A percentile compares a stretch with the other conserved stretches of the same genome.
Evolutionary conservation across 2,329 filamentous ascomycete genomes (phyloP).

Genomic region (Sporothrix globosa): DNA sequence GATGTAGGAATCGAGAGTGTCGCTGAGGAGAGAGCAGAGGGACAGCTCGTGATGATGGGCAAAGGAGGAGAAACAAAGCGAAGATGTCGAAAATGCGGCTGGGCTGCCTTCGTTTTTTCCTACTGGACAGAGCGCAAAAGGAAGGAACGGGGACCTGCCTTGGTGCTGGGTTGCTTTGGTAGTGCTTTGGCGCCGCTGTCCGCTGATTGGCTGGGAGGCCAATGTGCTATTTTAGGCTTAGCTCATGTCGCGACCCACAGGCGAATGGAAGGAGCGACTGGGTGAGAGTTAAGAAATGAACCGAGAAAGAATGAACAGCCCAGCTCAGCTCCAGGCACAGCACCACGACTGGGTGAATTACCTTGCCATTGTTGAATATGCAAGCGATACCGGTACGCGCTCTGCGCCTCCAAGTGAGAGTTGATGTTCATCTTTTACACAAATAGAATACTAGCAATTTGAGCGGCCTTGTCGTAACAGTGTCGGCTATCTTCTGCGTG

Average conservation of each 20-base stretch:
- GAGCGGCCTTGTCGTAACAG: too few relatives aligned
- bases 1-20: conserved; percentile 8
- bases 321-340: conserved; percentile 1
- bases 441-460: background rate
- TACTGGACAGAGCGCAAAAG: conserved; percentile 31
- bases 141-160: conserved; percentile 22
- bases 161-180: conserved; percentile 21
- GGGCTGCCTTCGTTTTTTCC: conserved; percentile 33
- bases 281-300: background rate
- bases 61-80: conserved; percentile 23
- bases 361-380: background rate
- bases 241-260: conserved; percentile 24
- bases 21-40: conserved; percentile 1
- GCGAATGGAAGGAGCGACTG: conserved; percentile 13
- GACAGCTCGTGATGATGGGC: conserved; percentile 29
- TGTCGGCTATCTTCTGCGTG: too few relatives aligned
- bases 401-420: background rate
- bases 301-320: conserved; percentile 18
- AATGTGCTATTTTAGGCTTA: conserved; percentile 30
- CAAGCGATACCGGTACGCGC: background rate
- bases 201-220: conserved; percentile 31
- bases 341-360: conserved; percentile 14
- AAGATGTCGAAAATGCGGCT: conserved; percentile 37
- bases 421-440: background rate
- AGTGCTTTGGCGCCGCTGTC: conserved; percentile 21